Base-by-base conservation (phyloP, 495 filamentous ascomycete genomes). In the Entonaema liquescens region DNA sequence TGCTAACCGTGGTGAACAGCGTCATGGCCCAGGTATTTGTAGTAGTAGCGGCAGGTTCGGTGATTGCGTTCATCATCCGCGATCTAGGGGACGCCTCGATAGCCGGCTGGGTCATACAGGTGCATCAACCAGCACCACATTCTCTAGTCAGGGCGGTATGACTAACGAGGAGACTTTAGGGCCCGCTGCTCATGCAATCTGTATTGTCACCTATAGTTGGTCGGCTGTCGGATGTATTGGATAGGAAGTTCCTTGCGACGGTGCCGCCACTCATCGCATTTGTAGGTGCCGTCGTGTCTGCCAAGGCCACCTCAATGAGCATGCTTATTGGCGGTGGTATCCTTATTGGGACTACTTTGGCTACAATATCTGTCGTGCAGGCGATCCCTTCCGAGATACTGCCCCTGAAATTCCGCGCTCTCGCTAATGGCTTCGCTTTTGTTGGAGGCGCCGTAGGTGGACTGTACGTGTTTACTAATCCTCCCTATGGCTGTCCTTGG, bases 271-370 rank as follows among this genome's bases (percentile, higher is more conserved):
- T 85, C 0, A 79, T 88, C 42, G 84, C 85, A 5, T 86, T 86
- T 33, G 78, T 82, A 3, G 85, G 86, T 19, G 82, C 85, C 5
- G 76, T 85, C 19, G 72, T 87, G 8, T 87, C 83, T 13, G 86
- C 85, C n/a, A 84, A 80, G 56, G 85, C 86, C 0, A 83, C 78
- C 19, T 81, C 79, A 3, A 87, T 88, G 83, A 76, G 73, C 36
- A 82, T 83, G 77, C 77, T 88, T 5, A 85, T 87, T 57, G 85
- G 82, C 15, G 86, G 86, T 47, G 82, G 85, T n/a, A 82, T 88
- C 7, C 70, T 87, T 7, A 84, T 87, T 57, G 85, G 86, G 13
- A 72, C 72, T n/a, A 86, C 84, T 0, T 79, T 88, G 13, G 76
- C 83, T 15, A 86, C 85, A 1, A 82, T 86, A 26, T 79, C 83